phyloP scores from a whole-genome alignment of 2,329 filamentous ascomycete species.

The Alternaria arborescens region DNA sequence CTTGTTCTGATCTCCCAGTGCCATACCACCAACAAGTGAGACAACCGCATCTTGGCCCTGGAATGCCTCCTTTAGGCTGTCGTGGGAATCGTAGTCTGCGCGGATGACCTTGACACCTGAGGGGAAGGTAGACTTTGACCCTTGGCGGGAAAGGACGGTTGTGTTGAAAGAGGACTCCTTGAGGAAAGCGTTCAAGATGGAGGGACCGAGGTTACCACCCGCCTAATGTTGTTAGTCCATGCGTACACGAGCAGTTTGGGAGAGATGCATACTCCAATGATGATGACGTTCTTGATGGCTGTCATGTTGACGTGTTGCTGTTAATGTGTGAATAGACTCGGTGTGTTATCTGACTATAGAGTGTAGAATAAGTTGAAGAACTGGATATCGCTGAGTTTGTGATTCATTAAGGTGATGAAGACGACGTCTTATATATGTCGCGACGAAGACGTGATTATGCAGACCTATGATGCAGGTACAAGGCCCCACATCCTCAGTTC shows the following conservation, averaged over 20 bases:
- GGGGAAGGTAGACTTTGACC: constrained; percentile 54
- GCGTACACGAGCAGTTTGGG: not conserved
- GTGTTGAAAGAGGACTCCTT: constrained; percentile 59
- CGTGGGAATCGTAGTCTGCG: constrained; percentile 58
- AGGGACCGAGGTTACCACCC: constrained; percentile 55
- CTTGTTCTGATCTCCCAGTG: constrained; percentile 56
- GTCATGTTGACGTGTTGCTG: constrained; percentile 23
- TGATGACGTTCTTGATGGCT: constrained; percentile 55
- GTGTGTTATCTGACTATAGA: not conserved
- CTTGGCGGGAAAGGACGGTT: constrained; percentile 63
- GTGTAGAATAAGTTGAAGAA: not conserved
- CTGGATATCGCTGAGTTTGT: not conserved
- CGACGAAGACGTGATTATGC: constrained; percentile 17
- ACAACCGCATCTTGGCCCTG: constrained; percentile 66
- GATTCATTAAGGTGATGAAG: not conserved
- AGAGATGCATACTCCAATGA: constrained; percentile 52
- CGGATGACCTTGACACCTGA: constrained; percentile 55
- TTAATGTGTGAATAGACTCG: not conserved
- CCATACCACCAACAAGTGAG: constrained; percentile 55
- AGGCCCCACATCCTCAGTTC: constrained; percentile 14
- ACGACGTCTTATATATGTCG: constrained; percentile 18
- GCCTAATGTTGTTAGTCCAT: constrained; percentile 34
- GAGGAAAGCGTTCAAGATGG: constrained; percentile 53
- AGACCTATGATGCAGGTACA: constrained; percentile 10
- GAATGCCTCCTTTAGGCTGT: constrained; percentile 61